Evolutionary conservation across 202 grass and related monocot species (phyloP), one percentile per base, ranked within the genome.

Genomic region (Sporobolus alterniflorus): DNA sequence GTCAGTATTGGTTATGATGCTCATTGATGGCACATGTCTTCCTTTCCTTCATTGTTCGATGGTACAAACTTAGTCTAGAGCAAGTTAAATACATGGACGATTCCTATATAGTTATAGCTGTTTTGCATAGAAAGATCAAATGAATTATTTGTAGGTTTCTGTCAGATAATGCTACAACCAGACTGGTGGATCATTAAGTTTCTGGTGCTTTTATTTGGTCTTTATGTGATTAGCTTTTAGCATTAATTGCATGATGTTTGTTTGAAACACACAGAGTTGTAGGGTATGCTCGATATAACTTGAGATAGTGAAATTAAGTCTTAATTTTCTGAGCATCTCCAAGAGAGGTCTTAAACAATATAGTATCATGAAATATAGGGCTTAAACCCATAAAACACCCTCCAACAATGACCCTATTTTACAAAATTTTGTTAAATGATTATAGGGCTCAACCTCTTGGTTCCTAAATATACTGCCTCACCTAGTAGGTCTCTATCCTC

Each of bases 281-380:
- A 71, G 56, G 47, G 61, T 80, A n/a, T n/a, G 22, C 54, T 54
- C 24, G 21, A 67, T 75, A 74, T 48, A 81, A 33, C 20, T 34
- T 64, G 22, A 56, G 51, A 68, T 75, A 36, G 16, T 56, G 21
- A 40, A 3, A 75, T 22, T 22, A 10, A 48, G 20, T 24, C 18
- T 73, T 83, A 25, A 56, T 47, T 71, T 52, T 79, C 16, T 73
- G n/a, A n/a, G n/a, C n/a, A n/a, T n/a, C n/a, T n/a, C n/a, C n/a
- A n/a, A n/a, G n/a, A n/a, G n/a, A n/a, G n/a, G n/a, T n/a, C n/a
- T n/a, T n/a, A n/a, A n/a, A n/a, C n/a, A n/a, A n/a, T n/a, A n/a
- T n/a, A n/a, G n/a, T n/a, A n/a, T n/a, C n/a, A n/a, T n/a, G n/a
- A n/a, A n/a, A n/a, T n/a, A n/a, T n/a, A n/a, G n/a, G n/a, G n/a